Evolutionary conservation across 495 filamentous ascomycete species (phyloP), one percentile per base, ranked within the genome.

Genomic region (Penicillium odoratum): DNA sequence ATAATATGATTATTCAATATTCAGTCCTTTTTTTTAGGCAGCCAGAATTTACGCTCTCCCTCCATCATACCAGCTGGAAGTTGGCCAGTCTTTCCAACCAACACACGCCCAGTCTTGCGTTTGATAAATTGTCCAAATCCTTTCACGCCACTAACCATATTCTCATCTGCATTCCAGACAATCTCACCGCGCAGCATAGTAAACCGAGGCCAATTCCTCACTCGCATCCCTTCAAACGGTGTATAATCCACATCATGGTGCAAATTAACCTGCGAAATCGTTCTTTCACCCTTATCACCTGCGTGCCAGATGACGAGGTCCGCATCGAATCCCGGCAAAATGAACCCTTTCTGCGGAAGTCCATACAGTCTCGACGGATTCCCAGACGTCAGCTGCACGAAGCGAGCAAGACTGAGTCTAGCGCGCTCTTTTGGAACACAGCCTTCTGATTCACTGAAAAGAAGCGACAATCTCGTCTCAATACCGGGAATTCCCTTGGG

Each of bases 141-240:
- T 76, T 76, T 9, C 74, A 74, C 59, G 79, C 81, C 48, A 69
- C 61, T 0, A 80, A 82, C 6, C 80, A 52, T 1, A 83, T 53
- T 3, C 70, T 80, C 67, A 56, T 83, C 79, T 11, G 75, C 77
- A 10, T 56, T 48, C 79, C 81, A 88, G 4, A 85, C 76, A 7
- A 85, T 74, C 56, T 81, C 66, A 1, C 84, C 83, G n/a, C 83
- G 71, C n/a, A 88, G 59, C 7, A 86, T 69, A 7, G 83, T 86
- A 59, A 81, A 85, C 26, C 83, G 71, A 21, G 83, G 84, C 84
- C 84, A 88, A 44, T 85, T 81, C 28, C 44, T n/a, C 7, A 56
- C 53, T 3, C n/a, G 21, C 45, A 56, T 56, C 0, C 55, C 55
- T 51, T 57, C 55, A 33, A 51, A 57, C 1, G 55, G 55, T 13